phyloP scores from a whole-genome alignment of 441 rosid species.

The Metrosideros polymorpha region DNA sequence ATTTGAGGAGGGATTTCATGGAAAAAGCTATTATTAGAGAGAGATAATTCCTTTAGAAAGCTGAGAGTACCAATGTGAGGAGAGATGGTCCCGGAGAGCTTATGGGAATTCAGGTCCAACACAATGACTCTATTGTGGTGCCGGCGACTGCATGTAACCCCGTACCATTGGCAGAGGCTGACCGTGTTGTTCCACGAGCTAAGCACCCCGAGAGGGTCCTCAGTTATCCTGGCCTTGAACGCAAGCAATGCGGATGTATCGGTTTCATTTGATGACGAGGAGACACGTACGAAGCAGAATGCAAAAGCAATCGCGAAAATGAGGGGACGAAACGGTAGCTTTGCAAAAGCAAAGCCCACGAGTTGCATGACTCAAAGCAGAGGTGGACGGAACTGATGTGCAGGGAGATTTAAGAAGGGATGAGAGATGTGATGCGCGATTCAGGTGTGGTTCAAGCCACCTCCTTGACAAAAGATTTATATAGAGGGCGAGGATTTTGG shows the following conservation, averaged over 20 bases:
- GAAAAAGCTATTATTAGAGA: neutral
- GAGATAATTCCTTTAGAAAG: neutral
- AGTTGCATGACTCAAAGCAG: neutral
- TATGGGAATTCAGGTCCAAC: neutral
- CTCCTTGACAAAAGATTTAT: neutral
- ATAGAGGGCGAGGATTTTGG: neutral
- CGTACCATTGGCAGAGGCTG: neutral
- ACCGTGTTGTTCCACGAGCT: neutral
- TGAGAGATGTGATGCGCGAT: neutral
- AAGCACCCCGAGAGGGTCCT: neutral
- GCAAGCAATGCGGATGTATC: neutral
- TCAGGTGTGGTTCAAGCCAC: neutral
- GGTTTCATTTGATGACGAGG: neutral
- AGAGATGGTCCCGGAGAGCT: neutral
- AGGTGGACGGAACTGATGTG: neutral
- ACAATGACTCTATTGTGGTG: neutral
- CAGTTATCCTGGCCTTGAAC: neutral
- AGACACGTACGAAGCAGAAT: neutral
- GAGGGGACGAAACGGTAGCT: neutral
- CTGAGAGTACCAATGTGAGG: neutral
- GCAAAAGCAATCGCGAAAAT: neutral
- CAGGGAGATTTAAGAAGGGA: neutral
- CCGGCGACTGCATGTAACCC: neutral
- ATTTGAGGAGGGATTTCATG: neutral
- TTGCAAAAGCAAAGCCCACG: neutral